Evolutionary conservation across 2,329 filamentous ascomycete species (phyloP), one percentile per base, ranked within the genome.

Genomic region (Clarireedia homoeocarpa): DNA sequence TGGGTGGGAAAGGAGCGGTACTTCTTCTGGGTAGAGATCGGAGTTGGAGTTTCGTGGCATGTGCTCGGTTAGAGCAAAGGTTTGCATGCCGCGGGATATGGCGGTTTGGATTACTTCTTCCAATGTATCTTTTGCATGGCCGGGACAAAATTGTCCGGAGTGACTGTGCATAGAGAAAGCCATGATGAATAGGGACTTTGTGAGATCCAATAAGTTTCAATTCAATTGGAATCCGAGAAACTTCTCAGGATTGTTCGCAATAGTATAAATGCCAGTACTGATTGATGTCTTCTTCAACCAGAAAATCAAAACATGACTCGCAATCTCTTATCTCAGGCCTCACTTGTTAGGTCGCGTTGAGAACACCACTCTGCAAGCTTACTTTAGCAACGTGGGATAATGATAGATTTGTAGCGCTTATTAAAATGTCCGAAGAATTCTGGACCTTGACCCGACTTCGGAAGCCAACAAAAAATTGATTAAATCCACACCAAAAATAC

Each of bases 141-240:
- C 83, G 9, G 85, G 85, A 75, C 94, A 99, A 76, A 99, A 99
- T 71, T 99, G 89, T 61, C 94, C 94, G 39, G 94, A 97, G 74
- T 99, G 94, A 68, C 90, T 95, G 73, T 99, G 94, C 77, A 97
- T 95, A 4, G 94, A 95, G 75, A 95, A 96, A 1, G 92, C 91
- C 94, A 97, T 97, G 24, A n/a, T 47, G 50, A 14, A 24, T 12
- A 17, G 39, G 6, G 5, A 7, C 6, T 42, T 24, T 26, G n/a
- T 45, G 42, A 5, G 20, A 45, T 45, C 23, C 10, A 15, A 26
- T 47, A 12, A 14, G 14, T 10, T 47, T 47, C 12, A 46, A 20
- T 7, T 23, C 12, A 12, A 24, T n/a, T 15, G 10, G 5, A 6
- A 15, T 27, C 23, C 10, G 40, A 44, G 17, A 23, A 24, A 20